These are phyloP conservation scores for Leucoagaricus sp. DNA, from an alignment of 1,284 basidiomycete genomes.

Conservation along the genomic window DNA sequence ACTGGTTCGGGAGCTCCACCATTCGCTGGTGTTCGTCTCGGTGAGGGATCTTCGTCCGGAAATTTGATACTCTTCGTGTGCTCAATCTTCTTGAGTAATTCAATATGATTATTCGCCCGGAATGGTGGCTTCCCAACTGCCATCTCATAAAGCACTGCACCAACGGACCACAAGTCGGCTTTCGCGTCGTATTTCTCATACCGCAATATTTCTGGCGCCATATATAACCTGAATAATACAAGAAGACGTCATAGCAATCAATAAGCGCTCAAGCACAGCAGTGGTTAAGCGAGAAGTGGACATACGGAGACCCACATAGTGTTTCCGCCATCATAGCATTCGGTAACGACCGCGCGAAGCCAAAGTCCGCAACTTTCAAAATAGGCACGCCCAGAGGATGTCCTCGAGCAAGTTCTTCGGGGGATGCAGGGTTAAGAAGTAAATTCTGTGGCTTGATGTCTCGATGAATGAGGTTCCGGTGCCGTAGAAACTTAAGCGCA, in stretches of 20 bases:
- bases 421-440: slow-evolving; percentile 82
- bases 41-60: slow-evolving; percentile 77
- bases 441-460: slow-evolving; percentile 99
- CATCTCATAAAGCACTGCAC: slow-evolving; percentile 97
- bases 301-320: slow-evolving; percentile 94
- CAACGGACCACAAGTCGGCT: slow-evolving; percentile 97
- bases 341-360: slow-evolving; percentile 92
- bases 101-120: slow-evolving; percentile 94
- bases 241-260: not conserved
- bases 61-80: slow-evolving; percentile 85
- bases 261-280: not conserved
- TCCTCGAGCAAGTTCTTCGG: slow-evolving; percentile 78
- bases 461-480: slow-evolving; percentile 90
- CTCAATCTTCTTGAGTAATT: slow-evolving; percentile 93
- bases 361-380: slow-evolving; percentile 98
- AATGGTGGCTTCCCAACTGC: slow-evolving; percentile 92
- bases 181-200: slow-evolving; percentile 99
- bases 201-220: slow-evolving; percentile 97
- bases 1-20: slow-evolving; percentile 44
- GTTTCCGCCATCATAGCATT: slow-evolving; percentile 96
- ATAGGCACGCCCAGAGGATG: slow-evolving; percentile 92
- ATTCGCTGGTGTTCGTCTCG: slow-evolving; percentile 32
- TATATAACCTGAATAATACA: slow-evolving; percentile 72
- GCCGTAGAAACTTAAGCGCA: slow-evolving; percentile 90
- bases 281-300: slow-evolving; percentile 18